Evolutionary conservation across 129 eudicot species (phyloP).

Genomic region (Flaveria ramosissima): DNA sequence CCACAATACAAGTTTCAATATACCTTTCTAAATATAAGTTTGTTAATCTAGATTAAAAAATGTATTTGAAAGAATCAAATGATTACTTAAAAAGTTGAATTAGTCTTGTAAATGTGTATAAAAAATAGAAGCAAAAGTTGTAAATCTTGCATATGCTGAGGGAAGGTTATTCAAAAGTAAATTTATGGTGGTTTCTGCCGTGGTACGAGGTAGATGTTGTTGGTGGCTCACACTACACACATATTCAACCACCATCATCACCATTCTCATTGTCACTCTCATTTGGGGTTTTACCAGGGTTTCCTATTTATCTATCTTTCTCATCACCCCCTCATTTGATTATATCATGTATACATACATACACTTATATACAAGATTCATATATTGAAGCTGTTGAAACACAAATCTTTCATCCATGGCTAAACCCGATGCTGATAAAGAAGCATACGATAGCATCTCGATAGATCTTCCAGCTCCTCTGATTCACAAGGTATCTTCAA

Average conservation of each 20-base stretch:
- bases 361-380: slow-evolving; percentile 8
- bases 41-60: background rate
- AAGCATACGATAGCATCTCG: slow-evolving; percentile 24
- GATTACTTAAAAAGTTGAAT: background rate
- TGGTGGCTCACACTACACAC: slow-evolving; percentile 34
- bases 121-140: background rate
- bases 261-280: slow-evolving; percentile 12
- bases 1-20: no score
- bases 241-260: slow-evolving; percentile 24
- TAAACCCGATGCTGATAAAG: slow-evolving; percentile 32
- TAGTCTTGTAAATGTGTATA: background rate
- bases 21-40: no score
- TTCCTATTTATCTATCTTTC: background rate
- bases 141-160: background rate
- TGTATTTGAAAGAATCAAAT: background rate
- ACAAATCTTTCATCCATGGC: slow-evolving; percentile 25
- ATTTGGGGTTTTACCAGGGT: slow-evolving; percentile 46
- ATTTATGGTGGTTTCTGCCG: slow-evolving; percentile 21
- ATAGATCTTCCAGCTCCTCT: slow-evolving; percentile 31
- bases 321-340: background rate
- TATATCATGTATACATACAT: background rate
- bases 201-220: slow-evolving; percentile 34
- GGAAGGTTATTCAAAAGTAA: background rate
- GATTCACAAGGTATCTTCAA: slow-evolving; percentile 39
- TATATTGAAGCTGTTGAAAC: slow-evolving; percentile 26